Evolutionary conservation across 2,329 filamentous ascomycete genomes (phyloP).

Genomic region (Fusarium sp.): DNA sequence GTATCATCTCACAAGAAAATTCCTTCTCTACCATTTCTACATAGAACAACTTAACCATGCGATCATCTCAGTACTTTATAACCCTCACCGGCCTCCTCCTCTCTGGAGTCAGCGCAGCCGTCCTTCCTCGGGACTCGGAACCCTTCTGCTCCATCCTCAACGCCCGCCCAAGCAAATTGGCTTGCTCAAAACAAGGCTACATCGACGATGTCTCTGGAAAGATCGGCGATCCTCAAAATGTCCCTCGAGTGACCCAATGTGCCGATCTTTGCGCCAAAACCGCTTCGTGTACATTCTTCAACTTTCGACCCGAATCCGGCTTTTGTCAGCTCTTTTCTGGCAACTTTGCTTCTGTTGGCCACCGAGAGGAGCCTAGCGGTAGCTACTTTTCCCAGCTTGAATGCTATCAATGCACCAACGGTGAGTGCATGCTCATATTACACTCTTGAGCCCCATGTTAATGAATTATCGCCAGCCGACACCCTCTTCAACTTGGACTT

Average conservation of each 20-base stretch:
- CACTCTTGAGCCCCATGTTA: background rate
- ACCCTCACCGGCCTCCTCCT: background rate
- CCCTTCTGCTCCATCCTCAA: background rate
- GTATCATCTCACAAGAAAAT: background rate
- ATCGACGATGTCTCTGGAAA: background rate
- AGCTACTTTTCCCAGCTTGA: background rate
- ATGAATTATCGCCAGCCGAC: background rate
- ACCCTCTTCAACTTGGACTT: background rate
- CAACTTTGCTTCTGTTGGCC: background rate
- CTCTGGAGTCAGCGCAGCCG: background rate
- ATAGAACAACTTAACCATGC: background rate
- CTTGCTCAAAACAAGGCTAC: background rate
- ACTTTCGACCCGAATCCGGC: background rate
- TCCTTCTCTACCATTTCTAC: background rate
- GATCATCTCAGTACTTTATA: background rate
- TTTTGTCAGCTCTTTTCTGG: slow-evolving; percentile 1
- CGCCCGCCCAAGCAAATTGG: background rate
- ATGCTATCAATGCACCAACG: background rate
- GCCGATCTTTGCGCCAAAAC: background rate
- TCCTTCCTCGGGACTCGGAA: background rate
- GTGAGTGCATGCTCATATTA: background rate
- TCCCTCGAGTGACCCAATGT: background rate
- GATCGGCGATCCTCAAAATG: background rate
- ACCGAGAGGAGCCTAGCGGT: background rate
- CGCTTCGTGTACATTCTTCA: background rate